Conservation (phyloP, 1,284 basidiomycete genomes). For the Gastroboletus turbinatus region DNA sequence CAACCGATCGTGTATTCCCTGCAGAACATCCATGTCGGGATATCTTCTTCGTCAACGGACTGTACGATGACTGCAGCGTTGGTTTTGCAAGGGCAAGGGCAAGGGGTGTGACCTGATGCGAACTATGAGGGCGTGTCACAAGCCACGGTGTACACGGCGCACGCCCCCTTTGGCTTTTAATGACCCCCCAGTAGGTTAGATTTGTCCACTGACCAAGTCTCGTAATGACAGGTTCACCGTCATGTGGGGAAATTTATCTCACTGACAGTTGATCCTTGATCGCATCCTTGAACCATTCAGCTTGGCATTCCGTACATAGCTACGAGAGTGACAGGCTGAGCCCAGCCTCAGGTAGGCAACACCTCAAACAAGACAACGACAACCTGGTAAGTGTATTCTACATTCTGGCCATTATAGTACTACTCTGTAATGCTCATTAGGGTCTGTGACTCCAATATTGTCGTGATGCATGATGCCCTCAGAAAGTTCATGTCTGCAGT, state of each 20-base stretch:
- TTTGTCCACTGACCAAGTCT: not conserved
- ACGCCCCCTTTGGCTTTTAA: not conserved
- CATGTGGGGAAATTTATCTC: slow-evolving; percentile 2
- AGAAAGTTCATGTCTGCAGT: not conserved
- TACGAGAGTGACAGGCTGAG: not conserved
- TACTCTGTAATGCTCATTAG: not conserved
- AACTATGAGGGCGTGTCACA: slow-evolving; percentile 4
- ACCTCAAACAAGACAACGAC: not conserved
- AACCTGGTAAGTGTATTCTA: not conserved
- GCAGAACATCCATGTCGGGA: slow-evolving; percentile 18
- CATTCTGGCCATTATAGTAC: too few species aligned
- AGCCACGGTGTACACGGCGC: not conserved
- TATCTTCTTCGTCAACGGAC: not conserved
- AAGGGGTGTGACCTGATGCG: slow-evolving; percentile 1
- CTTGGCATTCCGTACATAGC: not conserved
- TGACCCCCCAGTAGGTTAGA: not conserved
- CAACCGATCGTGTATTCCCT: slow-evolving; percentile 15
- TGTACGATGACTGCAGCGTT: slow-evolving; percentile 4
- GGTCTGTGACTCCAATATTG: not conserved
- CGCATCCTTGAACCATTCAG: not conserved
- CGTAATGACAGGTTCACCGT: not conserved
- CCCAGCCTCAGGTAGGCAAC: too few species aligned
- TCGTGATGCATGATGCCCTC: not conserved
- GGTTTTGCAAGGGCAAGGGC: slow-evolving; percentile 1
- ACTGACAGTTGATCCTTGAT: not conserved